phyloP scores from a whole-genome alignment of 495 filamentous ascomycete genomes.

The Lasiosphaeria hispida region DNA sequence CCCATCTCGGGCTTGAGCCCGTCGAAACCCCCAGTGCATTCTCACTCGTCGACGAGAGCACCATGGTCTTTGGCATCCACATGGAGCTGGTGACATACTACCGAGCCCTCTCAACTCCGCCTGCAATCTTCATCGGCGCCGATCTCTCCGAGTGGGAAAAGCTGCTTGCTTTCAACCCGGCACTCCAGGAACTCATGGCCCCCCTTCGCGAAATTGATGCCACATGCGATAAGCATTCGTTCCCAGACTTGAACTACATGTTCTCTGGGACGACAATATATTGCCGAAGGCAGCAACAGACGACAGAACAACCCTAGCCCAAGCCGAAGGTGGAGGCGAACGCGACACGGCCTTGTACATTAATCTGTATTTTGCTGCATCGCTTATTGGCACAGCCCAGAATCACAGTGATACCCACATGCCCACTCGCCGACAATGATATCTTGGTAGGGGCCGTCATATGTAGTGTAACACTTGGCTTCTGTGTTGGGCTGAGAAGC shows the following conservation, averaged over 20 bases:
- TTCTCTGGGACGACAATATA: constrained; percentile 43
- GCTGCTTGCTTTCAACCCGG: constrained; percentile 22
- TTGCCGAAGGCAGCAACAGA: constrained; percentile 17
- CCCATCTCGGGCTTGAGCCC: constrained; percentile 49
- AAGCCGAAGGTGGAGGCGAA: not conserved
- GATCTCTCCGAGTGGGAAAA: constrained; percentile 38
- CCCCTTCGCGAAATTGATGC: constrained; percentile 30
- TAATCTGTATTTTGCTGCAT: too few species aligned
- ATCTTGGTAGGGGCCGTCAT: too few species aligned
- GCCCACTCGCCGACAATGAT: too few species aligned
- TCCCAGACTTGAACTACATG: constrained; percentile 39
- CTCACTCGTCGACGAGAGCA: constrained; percentile 44
- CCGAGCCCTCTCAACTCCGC: constrained; percentile 33
- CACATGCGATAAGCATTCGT: constrained; percentile 29
- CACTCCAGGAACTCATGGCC: not conserved
- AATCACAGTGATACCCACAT: too few species aligned
- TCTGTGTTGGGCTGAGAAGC: too few species aligned
- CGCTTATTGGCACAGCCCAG: too few species aligned
- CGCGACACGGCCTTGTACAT: not conserved
- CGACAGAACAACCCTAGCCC: not conserved
- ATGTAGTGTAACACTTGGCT: too few species aligned
- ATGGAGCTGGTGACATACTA: constrained; percentile 51
- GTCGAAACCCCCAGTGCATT: constrained; percentile 59
- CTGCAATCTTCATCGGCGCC: constrained; percentile 45
- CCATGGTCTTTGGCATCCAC: constrained; percentile 58